Evolutionary conservation across 805 yeast genomes (phyloP).

Genomic region (Saturnispora kantuleensis): DNA sequence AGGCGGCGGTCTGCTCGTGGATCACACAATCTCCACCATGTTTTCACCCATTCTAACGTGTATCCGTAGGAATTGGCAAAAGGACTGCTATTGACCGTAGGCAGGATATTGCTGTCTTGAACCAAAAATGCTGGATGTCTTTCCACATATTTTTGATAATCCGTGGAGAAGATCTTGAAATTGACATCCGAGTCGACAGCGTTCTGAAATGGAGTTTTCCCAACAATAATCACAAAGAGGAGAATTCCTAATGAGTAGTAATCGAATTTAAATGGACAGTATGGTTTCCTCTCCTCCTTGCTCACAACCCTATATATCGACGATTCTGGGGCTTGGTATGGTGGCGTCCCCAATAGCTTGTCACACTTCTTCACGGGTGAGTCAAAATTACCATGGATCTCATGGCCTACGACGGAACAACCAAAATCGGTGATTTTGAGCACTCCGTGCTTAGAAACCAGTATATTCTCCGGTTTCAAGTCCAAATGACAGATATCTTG

Average conservation of each 20-base stretch:
- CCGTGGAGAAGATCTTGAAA: constrained; percentile 44
- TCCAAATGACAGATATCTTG: constrained; percentile 64
- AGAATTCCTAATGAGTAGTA: constrained; percentile 66
- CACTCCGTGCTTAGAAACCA: constrained; percentile 49
- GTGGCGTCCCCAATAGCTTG: constrained; percentile 67
- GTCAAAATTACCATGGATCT: constrained; percentile 37
- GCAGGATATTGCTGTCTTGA: constrained; percentile 45
- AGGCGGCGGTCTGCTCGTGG: constrained; percentile 48
- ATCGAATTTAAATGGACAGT: constrained; percentile 59
- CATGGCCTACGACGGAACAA: constrained; percentile 57
- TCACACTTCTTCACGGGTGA: constrained; percentile 30
- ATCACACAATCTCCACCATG: constrained; percentile 62
- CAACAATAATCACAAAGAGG: constrained; percentile 48
- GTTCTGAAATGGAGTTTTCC: constrained; percentile 49
- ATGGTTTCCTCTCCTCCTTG: constrained; percentile 18
- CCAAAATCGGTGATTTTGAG: constrained; percentile 72
- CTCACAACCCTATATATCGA: constrained; percentile 34
- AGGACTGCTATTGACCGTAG: constrained; percentile 30
- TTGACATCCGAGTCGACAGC: constrained; percentile 38
- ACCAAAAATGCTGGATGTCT: constrained; percentile 37
- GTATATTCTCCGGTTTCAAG: constrained; percentile 64
- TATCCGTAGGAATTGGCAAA: constrained; percentile 17
- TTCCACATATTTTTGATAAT: constrained; percentile 28
- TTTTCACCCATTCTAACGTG: constrained; percentile 13
- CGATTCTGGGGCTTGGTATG: constrained; percentile 74